Evolutionary conservation across 192 early-diverging fungal genomes (phyloP).

Genomic region (Pilaira anomala): DNA sequence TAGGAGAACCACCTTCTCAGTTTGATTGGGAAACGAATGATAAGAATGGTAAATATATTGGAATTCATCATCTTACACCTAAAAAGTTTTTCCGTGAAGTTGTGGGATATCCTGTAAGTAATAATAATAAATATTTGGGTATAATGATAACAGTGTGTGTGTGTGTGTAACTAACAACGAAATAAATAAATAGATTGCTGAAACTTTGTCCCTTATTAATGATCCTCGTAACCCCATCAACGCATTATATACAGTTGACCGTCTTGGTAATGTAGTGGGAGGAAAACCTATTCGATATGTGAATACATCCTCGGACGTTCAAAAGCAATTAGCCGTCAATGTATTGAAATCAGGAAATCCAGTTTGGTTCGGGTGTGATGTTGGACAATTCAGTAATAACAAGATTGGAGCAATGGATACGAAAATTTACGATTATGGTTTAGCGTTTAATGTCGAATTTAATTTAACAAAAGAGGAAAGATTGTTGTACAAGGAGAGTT

Average conservation of each 20-base stretch:
- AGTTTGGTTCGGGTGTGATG: slow-evolving; percentile 79
- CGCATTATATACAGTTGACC: slow-evolving; percentile 67
- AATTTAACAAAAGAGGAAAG: slow-evolving; percentile 64
- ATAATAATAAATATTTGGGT: neutral
- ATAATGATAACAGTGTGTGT: too few relatives aligned
- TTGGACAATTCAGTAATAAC: slow-evolving; percentile 59
- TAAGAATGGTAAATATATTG: slow-evolving; percentile 67
- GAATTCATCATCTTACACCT: slow-evolving; percentile 55
- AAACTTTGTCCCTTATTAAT: slow-evolving; percentile 67
- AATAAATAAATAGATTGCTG: slow-evolving; percentile 46
- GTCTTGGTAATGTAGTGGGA: slow-evolving; percentile 70
- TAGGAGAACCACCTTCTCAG: slow-evolving; percentile 66
- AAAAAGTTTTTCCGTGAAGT: slow-evolving; percentile 60
- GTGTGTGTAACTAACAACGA: neutral
- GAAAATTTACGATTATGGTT: slow-evolving; percentile 59
- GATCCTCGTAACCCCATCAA: slow-evolving; percentile 67
- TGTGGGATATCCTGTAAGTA: slow-evolving; percentile 50
- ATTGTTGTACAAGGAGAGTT: slow-evolving; percentile 64
- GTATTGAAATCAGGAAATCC: slow-evolving; percentile 60
- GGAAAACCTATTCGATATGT: slow-evolving; percentile 66
- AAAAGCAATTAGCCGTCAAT: slow-evolving; percentile 59
- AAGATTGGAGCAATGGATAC: slow-evolving; percentile 60
- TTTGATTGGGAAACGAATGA: slow-evolving; percentile 69
- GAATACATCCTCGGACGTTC: slow-evolving; percentile 51
- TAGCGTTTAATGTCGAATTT: slow-evolving; percentile 62